Percentiles rank a stretch among this genome's conserved stretches.
Evolutionary conservation across 441 rosid species (phyloP).

Genomic region (Arabidopsis lyrata): DNA sequence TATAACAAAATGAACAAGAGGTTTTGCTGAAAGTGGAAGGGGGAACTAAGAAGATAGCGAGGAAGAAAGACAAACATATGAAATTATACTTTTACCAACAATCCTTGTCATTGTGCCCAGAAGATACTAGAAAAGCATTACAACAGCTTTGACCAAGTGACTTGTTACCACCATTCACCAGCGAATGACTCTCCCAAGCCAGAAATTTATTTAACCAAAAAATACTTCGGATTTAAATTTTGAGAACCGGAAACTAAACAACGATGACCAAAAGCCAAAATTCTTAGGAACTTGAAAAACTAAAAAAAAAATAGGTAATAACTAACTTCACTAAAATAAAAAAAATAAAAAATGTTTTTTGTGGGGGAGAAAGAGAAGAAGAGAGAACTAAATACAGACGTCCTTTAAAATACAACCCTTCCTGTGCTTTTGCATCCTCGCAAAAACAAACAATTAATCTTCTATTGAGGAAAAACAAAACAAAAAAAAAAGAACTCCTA

Average conservation of each 20-base stretch:
- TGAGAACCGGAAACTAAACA: neutral
- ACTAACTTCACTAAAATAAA: slow-evolving; percentile 14
- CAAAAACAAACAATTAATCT: slow-evolving; percentile 45
- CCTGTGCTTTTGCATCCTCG: slow-evolving; percentile 38
- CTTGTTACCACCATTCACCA: too few species aligned
- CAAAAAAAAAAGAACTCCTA: slow-evolving; percentile 20
- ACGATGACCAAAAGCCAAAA: neutral
- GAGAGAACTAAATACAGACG: slow-evolving; percentile 24
- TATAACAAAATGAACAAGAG: too few species aligned
- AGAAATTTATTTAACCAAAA: neutral
- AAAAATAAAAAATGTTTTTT: slow-evolving; percentile 11
- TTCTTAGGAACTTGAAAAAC: neutral
- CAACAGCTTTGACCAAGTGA: too few species aligned
- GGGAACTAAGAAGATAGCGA: too few species aligned
- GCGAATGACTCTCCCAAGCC: neutral
- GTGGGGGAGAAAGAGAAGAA: neutral
- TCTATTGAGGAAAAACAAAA: slow-evolving; percentile 2
- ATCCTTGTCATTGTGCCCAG: too few species aligned
- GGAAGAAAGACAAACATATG: too few species aligned
- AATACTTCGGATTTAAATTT: neutral
- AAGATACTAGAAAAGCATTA: too few species aligned
- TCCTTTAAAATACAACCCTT: slow-evolving; percentile 32
- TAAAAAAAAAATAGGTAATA: slow-evolving; percentile 18
- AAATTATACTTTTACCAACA: too few species aligned
- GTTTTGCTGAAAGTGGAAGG: too few species aligned